Evolutionary conservation across 805 yeast genomes (phyloP), one percentile per base, ranked within the genome.

Genomic region (Kodamaea hsintzibuensis): DNA sequence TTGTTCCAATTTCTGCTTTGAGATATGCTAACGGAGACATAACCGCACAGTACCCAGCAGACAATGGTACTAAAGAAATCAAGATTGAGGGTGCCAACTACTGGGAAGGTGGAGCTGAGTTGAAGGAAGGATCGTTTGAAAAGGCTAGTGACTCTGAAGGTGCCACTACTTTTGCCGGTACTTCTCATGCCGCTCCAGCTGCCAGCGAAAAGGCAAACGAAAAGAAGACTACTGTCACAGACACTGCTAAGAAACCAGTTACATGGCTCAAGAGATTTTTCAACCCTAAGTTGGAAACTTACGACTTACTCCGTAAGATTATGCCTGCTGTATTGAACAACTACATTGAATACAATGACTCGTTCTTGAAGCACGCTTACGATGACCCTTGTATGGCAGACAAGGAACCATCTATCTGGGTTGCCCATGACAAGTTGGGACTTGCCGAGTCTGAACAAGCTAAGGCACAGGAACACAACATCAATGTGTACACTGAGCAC

Each of bases 1-100:
- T 79, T 42, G 90, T 89, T 51, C 96, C 95, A 56, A 66, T 88
- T 50, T 82, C 87, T 49, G 91, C 83, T 6, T 70, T 82, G 55
- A 75, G 72, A 57, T 77, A 76, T 57, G 78, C 79, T 42, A 69
- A 77, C 50, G 79, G 77, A 49, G 80, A 78, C 57, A 42, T 65
- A 12, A 72, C 74, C 6, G 70, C 65, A 55, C 62, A 61, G n/a
- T 88, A 88, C 64, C 90, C 91, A 60, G 68, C 74, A 22, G 93
- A 88, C 65, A 86, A 84, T 62, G 95, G 95, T 40, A 66, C 61
- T 57, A 71, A 75, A 51, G 90, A 88, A 68, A 77, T 84, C 48
- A 76, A 77, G 58, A 65, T 69, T 14, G 79, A 79, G 55, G 86
- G 87, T 51, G 72, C 81, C 59, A 68, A 72, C 62, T 77, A 72